Base-by-base conservation (phyloP, 129 eudicot species). In the Escallonia rubra region DNA sequence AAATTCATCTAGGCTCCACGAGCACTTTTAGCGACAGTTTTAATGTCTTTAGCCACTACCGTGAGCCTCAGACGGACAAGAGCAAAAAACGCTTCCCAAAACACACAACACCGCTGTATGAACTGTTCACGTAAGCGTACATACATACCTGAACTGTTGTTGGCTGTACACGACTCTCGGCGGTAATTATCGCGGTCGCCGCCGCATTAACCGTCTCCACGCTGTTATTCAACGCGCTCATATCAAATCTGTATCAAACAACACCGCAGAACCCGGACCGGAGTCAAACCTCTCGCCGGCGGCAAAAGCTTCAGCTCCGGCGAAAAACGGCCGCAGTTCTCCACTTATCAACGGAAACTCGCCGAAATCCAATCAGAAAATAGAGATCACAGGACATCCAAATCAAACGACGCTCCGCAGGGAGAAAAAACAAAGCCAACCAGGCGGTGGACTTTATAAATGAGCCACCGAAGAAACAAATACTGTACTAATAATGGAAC, bases 201-300 rank as follows among this genome's bases (percentile, higher is more conserved):
- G 98, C 98, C 64, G 98, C 96, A 72, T 93, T 93, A 0, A 93
- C 98, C 46, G 98, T 93, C 56, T 93, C 98, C 34, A 89, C 96
- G 76, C 82, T 92, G 65, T 77, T 81, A 55, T 79, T 80, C 16
- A 79, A 69, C 47, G 78, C 67, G 55, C 83, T 73, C 94, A 88
- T 85, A 65, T 16, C 63, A 59, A 76, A 79, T 68, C 72, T 40
- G 64, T 55, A 14, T 7, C 7, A 55, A 46, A 52, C 44, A 54
- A n/a, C 13, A 54, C 14, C 59, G 23, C 13, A 54, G 5, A 0
- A 11, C 14, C 3, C 2, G n/a, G 6, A 54, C 16, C 7, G 7
- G 7, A 54, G 34, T 7, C 34, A n/a, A 12, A 54, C 13, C 14
- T 54, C 23, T 11, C 59, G 59, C 6, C 3, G 23, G 6, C 34